Evolutionary conservation across 192 early-diverging fungal species (phyloP), one percentile per base, ranked within the genome.

Genomic region (Backusella mclennaniae): DNA sequence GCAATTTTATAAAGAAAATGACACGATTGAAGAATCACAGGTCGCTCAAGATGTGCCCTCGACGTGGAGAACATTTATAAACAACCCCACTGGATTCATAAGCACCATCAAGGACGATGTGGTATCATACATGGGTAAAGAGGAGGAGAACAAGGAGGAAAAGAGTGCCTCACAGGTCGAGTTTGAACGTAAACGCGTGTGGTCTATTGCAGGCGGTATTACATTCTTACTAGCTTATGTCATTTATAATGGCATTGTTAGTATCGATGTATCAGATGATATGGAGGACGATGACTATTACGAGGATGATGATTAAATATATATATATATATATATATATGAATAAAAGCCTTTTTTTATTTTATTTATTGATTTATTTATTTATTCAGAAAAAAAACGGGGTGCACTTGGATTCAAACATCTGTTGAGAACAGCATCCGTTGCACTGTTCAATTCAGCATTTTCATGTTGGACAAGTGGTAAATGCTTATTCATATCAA

Each of bases 231-330:
- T 82, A 31, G 81, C 73, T 6, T 91, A 90, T 84, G 82, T 91
- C 7, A 84, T 88, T 73, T 76, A 85, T 29, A 88, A 94, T 77
- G 91, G 90, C 21, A 85, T 93, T 39, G 78, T 93, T 12, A 78
- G 77, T 39, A 85, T 92, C 75, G 83, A 85, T 19, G 44, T 67
- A 41, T 77, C 66, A 4, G 82, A 86, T 38, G 81, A 78, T 14
- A 86, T 86, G 7, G 73, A 85, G 11, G 85, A 87, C 6, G 85
- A 84, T n/a, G 46, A 83, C 1, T 82, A 67, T 31, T 67, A 82
- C 2, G 75, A 76, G 19, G 82, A 85, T 26, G 84, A 63, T 14
- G 9, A 63, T 8, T 26, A 63, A 29, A 63, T 26, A 2, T 14
- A 29, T 29, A 4, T 23, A 29, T 0, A 63, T n/a, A n/a, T n/a